Evolutionary conservation across 176 grass and related monocot species (phyloP).

Genomic region (Raddia guianensis): DNA sequence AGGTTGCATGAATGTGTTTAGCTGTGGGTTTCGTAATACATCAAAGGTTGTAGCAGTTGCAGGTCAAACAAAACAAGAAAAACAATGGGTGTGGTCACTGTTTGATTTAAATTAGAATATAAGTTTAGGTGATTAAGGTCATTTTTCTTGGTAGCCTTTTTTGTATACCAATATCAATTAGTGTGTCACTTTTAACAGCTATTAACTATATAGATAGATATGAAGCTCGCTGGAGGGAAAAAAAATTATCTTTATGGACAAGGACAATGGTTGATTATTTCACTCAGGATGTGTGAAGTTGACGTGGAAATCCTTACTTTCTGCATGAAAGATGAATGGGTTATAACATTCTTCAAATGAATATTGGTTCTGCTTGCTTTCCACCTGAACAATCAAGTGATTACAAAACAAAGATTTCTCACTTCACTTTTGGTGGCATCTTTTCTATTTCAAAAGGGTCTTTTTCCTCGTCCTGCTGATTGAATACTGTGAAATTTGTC

Average conservation of each 20-base stretch:
- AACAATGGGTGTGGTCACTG: background rate
- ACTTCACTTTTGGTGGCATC: background rate
- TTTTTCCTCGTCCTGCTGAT: constrained; percentile 2
- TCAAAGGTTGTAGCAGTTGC: background rate
- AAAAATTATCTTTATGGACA: background rate
- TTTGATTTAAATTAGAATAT: background rate
- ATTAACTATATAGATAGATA: too few species aligned
- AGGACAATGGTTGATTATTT: background rate
- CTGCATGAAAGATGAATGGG: background rate
- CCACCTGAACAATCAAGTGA: background rate
- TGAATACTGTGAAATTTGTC: background rate
- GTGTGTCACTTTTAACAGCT: too few species aligned
- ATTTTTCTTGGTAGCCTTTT: background rate
- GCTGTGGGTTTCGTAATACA: background rate
- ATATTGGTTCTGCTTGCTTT: background rate
- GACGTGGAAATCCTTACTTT: background rate
- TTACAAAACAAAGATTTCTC: background rate
- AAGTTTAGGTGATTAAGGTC: background rate
- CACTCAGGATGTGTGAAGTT: background rate
- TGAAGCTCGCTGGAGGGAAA: too few species aligned
- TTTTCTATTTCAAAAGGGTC: background rate
- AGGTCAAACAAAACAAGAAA: background rate
- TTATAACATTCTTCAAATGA: background rate
- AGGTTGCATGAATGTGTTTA: background rate
- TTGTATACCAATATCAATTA: background rate